A percentile compares a stretch with the other conserved stretches of the same genome.
Evolutionary conservation across 164 flowering plant genomes (phyloP).

Genomic region (Magnolia officinalis): DNA sequence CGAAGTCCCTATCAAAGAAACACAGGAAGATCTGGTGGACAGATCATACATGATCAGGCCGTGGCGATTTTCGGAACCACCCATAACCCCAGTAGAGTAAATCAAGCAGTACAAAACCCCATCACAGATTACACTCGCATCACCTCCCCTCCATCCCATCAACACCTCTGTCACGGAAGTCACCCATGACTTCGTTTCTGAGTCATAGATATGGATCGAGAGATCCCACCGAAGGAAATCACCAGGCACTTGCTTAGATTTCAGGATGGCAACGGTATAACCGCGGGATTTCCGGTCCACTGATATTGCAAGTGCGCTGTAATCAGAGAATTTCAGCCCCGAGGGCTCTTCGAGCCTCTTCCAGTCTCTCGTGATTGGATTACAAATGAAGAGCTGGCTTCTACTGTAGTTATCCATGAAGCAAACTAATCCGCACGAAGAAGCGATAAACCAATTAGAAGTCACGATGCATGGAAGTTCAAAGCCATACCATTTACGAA

Average conservation of each 20-base stretch:
- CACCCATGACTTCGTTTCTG: slow-evolving; percentile 60
- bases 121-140: slow-evolving; percentile 79
- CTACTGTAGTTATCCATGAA: slow-evolving; percentile 73
- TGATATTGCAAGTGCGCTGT: slow-evolving; percentile 72
- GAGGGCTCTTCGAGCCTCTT: slow-evolving; percentile 58
- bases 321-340: slow-evolving; percentile 61
- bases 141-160: slow-evolving; percentile 93
- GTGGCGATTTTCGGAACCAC: slow-evolving; percentile 57
- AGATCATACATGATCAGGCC: slow-evolving; percentile 63
- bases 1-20: slow-evolving; percentile 45
- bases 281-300: slow-evolving; percentile 38
- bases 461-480: slow-evolving; percentile 70
- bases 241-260: slow-evolving; percentile 78
- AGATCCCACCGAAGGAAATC: slow-evolving; percentile 81
- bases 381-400: slow-evolving; percentile 62
- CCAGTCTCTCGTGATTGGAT: slow-evolving; percentile 62
- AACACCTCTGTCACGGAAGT: slow-evolving; percentile 60
- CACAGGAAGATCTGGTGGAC: slow-evolving; percentile 37
- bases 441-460: slow-evolving; percentile 64
- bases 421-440: slow-evolving; percentile 81
- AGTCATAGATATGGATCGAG: slow-evolving; percentile 64
- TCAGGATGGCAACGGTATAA: slow-evolving; percentile 61
- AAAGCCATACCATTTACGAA: slow-evolving; percentile 73
- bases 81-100: slow-evolving; percentile 62
- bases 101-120: slow-evolving; percentile 71